Conservation (phyloP, 805 yeast genomes). For the Candida pseudoglaebosa region DNA sequence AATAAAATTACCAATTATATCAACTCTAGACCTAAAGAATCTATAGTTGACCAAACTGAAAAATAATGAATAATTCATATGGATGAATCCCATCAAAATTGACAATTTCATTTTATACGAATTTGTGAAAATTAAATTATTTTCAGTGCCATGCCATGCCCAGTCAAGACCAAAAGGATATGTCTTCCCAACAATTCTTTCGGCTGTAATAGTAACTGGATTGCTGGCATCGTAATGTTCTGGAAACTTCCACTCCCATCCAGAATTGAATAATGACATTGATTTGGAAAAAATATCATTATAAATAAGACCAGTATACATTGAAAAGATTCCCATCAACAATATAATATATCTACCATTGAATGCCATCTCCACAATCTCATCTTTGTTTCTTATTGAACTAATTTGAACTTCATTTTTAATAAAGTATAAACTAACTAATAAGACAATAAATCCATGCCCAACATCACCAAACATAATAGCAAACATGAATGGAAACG, state of each 20-base stretch:
- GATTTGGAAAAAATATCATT: constrained; percentile 92
- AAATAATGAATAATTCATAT: constrained; percentile 86
- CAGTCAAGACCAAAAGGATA: constrained; percentile 88
- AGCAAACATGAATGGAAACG: constrained; percentile 98
- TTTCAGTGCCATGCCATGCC: constrained; percentile 97
- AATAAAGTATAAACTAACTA: constrained; percentile 70
- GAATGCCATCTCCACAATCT: constrained; percentile 94
- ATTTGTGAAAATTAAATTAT: constrained; percentile 82
- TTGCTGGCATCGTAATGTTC: constrained; percentile 64
- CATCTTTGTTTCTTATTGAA: constrained; percentile 67
- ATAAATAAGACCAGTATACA: constrained; percentile 91
- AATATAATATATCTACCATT: constrained; percentile 87
- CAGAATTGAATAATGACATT: constrained; percentile 80
- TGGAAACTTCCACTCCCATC: constrained; percentile 88
- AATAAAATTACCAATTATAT: constrained; percentile 86
- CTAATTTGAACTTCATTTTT: constrained; percentile 69
- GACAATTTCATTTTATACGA: constrained; percentile 97
- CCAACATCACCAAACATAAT: constrained; percentile 99
- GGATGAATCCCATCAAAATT: constrained; percentile 87
- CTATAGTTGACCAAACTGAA: constrained; percentile 81
- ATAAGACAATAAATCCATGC: constrained; percentile 80
- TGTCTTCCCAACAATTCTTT: constrained; percentile 41
- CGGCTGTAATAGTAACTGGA: constrained; percentile 43
- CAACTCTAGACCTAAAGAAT: constrained; percentile 66
- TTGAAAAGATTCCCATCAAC: constrained; percentile 91